Percentiles rank a stretch among this genome's conserved stretches.
Conservation (phyloP, 139 green algal genomes). For the Yamagishiella unicocca region DNA sequence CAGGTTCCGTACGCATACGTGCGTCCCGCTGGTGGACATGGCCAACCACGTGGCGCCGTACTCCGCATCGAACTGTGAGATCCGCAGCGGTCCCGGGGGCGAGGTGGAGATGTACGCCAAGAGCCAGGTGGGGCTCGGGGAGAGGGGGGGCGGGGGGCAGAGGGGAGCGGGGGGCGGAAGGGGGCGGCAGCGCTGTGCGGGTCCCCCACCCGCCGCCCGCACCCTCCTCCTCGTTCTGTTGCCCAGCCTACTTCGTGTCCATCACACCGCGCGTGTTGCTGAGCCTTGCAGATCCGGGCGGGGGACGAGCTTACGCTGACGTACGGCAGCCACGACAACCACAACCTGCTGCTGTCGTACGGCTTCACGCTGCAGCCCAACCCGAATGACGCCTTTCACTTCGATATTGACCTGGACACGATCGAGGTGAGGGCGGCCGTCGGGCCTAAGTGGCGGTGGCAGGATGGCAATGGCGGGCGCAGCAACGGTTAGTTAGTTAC, state of each 20-base stretch:
- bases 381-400: constrained; percentile 52
- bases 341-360: constrained; percentile 70
- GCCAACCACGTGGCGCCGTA: constrained; percentile 36
- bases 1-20: constrained; percentile 42
- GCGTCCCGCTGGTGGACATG: constrained; percentile 64
- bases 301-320: constrained; percentile 54
- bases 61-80: constrained; percentile 47
- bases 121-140: too few relatives aligned
- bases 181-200: too few relatives aligned
- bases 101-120: constrained; percentile 53
- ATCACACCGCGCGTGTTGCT: too few relatives aligned
- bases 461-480: too few relatives aligned
- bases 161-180: too few relatives aligned
- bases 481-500: too few relatives aligned
- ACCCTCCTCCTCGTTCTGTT: too few relatives aligned
- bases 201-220: too few relatives aligned
- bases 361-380: constrained; percentile 66
- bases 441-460: too few relatives aligned
- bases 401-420: constrained; percentile 46
- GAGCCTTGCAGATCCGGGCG: constrained; percentile 47
- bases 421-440: constrained; percentile 49
- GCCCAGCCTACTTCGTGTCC: too few relatives aligned
- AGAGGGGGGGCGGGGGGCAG: too few relatives aligned
- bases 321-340: constrained; percentile 67
- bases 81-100: constrained; percentile 34